Base-by-base conservation (phyloP, 306 rosid genomes). In the Vachellia pachyceras region DNA sequence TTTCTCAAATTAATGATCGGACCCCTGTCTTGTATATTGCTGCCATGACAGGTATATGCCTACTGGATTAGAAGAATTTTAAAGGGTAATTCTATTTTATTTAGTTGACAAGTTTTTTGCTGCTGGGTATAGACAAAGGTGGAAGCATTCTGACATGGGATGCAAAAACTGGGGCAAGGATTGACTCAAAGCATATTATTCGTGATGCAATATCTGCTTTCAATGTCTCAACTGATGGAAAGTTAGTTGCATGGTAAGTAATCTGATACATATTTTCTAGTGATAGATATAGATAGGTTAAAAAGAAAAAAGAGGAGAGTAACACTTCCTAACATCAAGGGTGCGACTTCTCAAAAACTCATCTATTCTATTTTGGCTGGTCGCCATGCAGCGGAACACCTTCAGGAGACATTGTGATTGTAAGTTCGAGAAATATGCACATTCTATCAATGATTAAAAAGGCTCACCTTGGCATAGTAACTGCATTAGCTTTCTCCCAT, bases 381-480 rank as follows among this genome's bases (percentile, higher is more conserved):
- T 81, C 83, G 69, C 75, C 65, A 79, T 91, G 89, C 92, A 95
- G 99, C 55, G 99, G 99, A 80, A 95, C 99, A 66, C 86, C 90
- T 80, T 76, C 83, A 13, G 99, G 99, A 76, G 96, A 95, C 47
- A 75, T 93, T 82, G 40, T 87, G 71, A 75, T 95, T 87, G 80
- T 91, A 72, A 91, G 83, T 79, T 86, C 99, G 64, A 85, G 88
- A 39, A 89, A 89, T 61, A 82, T 88, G 93, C 87, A 69, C 71
- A 90, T 87, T 46, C 96, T 84, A 40, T 79, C 89, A 81, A 82
- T 72, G 75, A 80, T 91, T 64, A 89, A 86, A 77, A 90, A 47
- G 80, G 98, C 99, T 46, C 98, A 95, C 88, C 86, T 87, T 65
- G 99, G 98, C 83, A 86, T 95, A 25, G 93, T 95, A 47, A 95